Percentiles rank a stretch among this genome's conserved stretches.
Conservation (phyloP, 495 filamentous ascomycete genomes). For the Podospora australis region DNA sequence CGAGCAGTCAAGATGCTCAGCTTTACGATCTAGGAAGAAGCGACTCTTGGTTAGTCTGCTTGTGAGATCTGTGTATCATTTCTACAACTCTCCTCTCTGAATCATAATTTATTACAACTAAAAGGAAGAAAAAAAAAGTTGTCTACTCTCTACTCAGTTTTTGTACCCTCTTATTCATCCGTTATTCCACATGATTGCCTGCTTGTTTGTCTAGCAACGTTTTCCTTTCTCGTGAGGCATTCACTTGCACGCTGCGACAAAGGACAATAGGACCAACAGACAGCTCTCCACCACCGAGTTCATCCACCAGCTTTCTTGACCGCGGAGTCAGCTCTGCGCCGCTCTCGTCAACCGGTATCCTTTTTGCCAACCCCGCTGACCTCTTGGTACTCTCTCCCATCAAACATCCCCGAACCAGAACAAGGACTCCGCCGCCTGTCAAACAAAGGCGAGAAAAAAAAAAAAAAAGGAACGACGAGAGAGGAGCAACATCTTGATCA, state of each 20-base stretch:
- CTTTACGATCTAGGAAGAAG: slow-evolving; percentile 42
- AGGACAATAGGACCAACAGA: slow-evolving; percentile 26
- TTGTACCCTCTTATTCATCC: slow-evolving; percentile 1
- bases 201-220: slow-evolving; percentile 27
- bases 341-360: slow-evolving; percentile 6
- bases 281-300: slow-evolving; percentile 7
- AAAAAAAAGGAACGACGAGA: not conserved
- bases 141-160: slow-evolving; percentile 10
- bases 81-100: slow-evolving; percentile 12
- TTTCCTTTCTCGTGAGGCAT: slow-evolving; percentile 39
- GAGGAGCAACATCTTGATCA: not conserved
- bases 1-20: slow-evolving; percentile 44
- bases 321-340: slow-evolving; percentile 4
- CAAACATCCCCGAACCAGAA: slow-evolving; percentile 2
- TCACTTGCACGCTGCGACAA: slow-evolving; percentile 41
- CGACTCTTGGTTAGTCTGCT: slow-evolving; percentile 44
- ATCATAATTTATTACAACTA: slow-evolving; percentile 6
- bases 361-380: not conserved
- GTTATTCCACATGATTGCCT: slow-evolving; percentile 19
- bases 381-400: not conserved
- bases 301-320: slow-evolving; percentile 5
- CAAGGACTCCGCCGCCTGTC: slow-evolving; percentile 10
- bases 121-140: too few relatives aligned
- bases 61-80: slow-evolving; percentile 31
- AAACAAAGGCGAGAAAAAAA: slow-evolving; percentile 10